Conservation (phyloP, 2,329 filamentous ascomycete species). For the Penicillium sclerotigenum region DNA sequence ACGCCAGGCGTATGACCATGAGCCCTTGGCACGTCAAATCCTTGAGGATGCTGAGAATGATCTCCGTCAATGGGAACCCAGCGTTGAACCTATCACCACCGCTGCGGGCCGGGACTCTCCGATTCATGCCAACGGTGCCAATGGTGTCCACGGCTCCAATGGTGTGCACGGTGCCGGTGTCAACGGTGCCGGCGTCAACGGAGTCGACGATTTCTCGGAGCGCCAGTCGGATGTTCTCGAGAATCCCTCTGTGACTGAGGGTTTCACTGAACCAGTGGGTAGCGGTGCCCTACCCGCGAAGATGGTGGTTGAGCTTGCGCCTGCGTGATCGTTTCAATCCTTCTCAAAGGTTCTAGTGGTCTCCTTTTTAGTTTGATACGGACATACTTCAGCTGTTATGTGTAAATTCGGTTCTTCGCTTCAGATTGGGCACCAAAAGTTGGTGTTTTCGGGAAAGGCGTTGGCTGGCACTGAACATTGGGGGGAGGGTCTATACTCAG, state of each 20-base stretch:
- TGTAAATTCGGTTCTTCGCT: slow-evolving; percentile 6
- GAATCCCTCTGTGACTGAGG: slow-evolving; percentile 1
- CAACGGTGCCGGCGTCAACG: not conserved
- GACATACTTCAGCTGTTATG: slow-evolving; percentile 12
- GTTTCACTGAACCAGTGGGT: slow-evolving; percentile 6
- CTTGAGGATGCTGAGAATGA: slow-evolving; percentile 91
- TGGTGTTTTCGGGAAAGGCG: slow-evolving; percentile 6
- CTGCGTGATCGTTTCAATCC: not conserved
- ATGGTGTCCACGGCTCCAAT: not conserved
- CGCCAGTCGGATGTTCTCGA: slow-evolving; percentile 7
- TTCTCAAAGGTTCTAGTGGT: not conserved
- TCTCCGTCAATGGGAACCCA: slow-evolving; percentile 68
- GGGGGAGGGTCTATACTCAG: slow-evolving; percentile 2
- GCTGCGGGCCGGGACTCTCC: slow-evolving; percentile 39
- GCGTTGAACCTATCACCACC: slow-evolving; percentile 53
- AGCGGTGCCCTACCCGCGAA: slow-evolving; percentile 15
- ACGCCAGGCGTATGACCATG: slow-evolving; percentile 64
- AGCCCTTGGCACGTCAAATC: slow-evolving; percentile 71
- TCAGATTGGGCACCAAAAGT: slow-evolving; percentile 5
- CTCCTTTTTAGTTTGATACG: slow-evolving; percentile 4
- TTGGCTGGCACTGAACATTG: slow-evolving; percentile 1
- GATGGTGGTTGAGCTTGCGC: slow-evolving; percentile 16
- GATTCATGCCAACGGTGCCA: not conserved
- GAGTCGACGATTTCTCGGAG: slow-evolving; percentile 3
- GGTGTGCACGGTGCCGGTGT: not conserved